Evolutionary conservation across 345 rosid species (phyloP).

Genomic region (Schrenkiella parvula): DNA sequence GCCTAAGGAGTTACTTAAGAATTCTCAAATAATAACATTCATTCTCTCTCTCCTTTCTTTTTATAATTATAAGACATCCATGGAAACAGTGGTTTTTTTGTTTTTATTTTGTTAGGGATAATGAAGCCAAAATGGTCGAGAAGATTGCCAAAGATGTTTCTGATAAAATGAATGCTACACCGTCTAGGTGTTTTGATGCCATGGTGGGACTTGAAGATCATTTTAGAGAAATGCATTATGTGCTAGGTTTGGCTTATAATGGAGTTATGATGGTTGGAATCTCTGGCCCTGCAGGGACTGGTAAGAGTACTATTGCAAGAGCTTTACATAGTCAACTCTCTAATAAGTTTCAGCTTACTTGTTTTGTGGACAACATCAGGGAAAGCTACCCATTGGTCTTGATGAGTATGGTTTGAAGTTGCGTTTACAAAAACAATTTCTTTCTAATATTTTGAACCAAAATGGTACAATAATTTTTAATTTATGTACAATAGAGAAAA

Average conservation of each 20-base stretch:
- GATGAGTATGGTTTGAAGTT: background rate
- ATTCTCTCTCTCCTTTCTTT: too few species aligned
- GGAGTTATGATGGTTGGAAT: background rate
- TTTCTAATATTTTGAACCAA: background rate
- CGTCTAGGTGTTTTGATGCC: background rate
- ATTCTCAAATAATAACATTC: too few species aligned
- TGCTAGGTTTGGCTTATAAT: background rate
- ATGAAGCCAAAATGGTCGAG: background rate
- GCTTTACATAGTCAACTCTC: background rate
- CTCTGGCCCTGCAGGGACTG: background rate
- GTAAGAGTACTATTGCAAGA: background rate
- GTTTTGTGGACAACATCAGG: background rate
- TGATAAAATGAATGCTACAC: background rate
- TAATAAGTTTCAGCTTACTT: background rate
- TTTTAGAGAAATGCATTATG: background rate
- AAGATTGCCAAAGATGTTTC: background rate
- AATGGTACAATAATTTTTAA: background rate
- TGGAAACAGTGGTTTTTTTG: background rate
- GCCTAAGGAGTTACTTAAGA: too few species aligned
- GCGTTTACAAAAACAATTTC: background rate
- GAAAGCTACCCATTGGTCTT: background rate
- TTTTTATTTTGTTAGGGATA: background rate
- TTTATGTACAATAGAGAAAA: background rate
- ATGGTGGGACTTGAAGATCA: background rate
- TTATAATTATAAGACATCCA: too few species aligned